Evolutionary conservation across 164 flowering plant species (phyloP), one percentile per base, ranked within the genome.

Genomic region (Aristolochia contorta): DNA sequence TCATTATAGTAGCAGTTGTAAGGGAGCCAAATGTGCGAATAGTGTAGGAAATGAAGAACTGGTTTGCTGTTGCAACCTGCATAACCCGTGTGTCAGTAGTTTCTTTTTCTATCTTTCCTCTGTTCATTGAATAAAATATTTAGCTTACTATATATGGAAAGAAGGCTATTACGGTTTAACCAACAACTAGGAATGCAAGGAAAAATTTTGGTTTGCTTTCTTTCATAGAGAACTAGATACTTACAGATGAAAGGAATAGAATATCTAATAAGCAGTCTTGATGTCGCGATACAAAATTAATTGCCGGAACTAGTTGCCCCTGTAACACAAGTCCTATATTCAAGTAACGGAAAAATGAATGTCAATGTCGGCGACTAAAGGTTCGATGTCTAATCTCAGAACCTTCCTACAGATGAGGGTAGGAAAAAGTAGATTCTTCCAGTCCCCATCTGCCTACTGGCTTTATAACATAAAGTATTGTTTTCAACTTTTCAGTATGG

Each of bases 11-110:
- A 49, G 99, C 96, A 74, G 87, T 91, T n/a, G 90, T 81, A 18
- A 94, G 91, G 50, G 99, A 96, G 24, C 99, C 99, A 74, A 94
- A 91, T 21, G 86, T 90, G 32, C 95, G 86, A 66, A 94, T 94
- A 43, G 97, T 94, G 79, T 88, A 91, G 24, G 93, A 90, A 73
- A 91, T 94, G 75, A 88, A 94, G 71, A 94, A 94, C 47, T 94
- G 99, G 71, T 97, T 89, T 45, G 79, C 78, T 61, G 97, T 91
- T 65, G 99, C 97, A 22, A 89, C 99, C 97, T 94, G 85, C 70
- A 73, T 41, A 48, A 51, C 58, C 22, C 23, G 23, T 54, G 54
- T 21, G 47, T 45, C 56, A 19, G 32, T 50, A 6, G 6, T 30
- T 16, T 19, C n/a, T n/a, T n/a, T n/a, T n/a, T n/a, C n/a, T n/a